Base-by-base conservation (phyloP, 805 yeast species). In the Ogataea corticis region DNA sequence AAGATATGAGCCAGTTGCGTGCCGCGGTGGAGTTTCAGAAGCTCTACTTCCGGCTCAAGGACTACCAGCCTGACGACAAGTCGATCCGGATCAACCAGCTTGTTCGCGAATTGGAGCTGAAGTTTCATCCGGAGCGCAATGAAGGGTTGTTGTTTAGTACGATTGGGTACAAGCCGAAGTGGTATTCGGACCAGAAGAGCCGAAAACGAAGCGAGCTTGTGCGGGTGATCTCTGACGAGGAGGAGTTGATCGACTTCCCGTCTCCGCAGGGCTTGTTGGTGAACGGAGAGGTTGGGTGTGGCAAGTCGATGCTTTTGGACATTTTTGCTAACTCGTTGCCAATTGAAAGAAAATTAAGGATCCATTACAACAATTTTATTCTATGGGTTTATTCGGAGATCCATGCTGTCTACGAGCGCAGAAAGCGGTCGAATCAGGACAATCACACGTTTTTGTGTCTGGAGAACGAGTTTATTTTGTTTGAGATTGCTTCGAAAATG, bases 241-340 rank as follows among this genome's bases (percentile, higher is more conserved):
- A 82, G 46, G 85, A 80, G 51, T 58, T 83, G 27, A 55, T 63
- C 4, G 69, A 76, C 43, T 68, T 80, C 44, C 70, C 76, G 1
- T 71, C 86, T 0, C 90, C 90, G 0, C 83, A 76, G 45, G 91
- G 91, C 0, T 63, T 85, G 4, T 58, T 82, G 37, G 61, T 82
- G 5, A 80, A 79, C 61, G 87, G 86, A 3, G 85, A 77, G 47
- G 87, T 81, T 3, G 91, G 91, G 0, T 80, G 86, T 52, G 91
- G 91, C 1, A 85, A 85, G 57, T 79, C 87, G 1, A 77, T 85
- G 83, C 61, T 85, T 39, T 77, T 85, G 78, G 89, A 84, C 53
- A 76, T 85, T 16, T 84, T 85, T 65, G 88, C 89, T 1, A 69
- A 70, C 38, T 72, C 83, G 1, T 66, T 85, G 23, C 91, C 90